Evolutionary conservation across 768 basidiomycete species (phyloP), one percentile per base, ranked within the genome.

Genomic region (Mycena capillaripes): DNA sequence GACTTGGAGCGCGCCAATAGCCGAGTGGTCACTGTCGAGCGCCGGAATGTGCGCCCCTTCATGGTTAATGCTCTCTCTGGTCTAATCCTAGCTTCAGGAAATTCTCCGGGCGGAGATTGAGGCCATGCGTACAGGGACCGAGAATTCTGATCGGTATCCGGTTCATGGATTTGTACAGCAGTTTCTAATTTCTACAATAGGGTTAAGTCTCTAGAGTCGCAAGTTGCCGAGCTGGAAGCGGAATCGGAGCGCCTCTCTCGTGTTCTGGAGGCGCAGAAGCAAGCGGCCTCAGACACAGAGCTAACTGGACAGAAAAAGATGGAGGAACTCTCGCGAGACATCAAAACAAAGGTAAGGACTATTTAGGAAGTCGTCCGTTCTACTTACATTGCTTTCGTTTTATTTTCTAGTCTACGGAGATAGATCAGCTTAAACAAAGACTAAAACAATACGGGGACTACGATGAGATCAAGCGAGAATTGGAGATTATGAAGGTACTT

Each of bases 401-500:
- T 25, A 50, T 14, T 73, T 69, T 57, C n/a, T 66, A 95, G 90
- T 82, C 79, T 4, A 79, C 80, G 3, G 97, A 98, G 81, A 84
- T 93, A 6, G 92, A 93, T 19, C 87, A 87, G 57, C 85, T 97
- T 2, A 91, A 89, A 79, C 82, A 84, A 38, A 91, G 91, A 74
- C 83, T 99, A 42, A 91, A 89, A 76, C 90, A 89, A 74, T 95
- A 93, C 71, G 81, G 81, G 19, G 96, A 99, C 81, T 99, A 99
- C 77, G 97, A 99, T 77, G 97, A 99, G 83, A 91, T 99, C 78
- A 99, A 99, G 84, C 92, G 98, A 30, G 98, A 99, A 80, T 87
- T 99, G 32, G 97, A 97, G 78, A 99, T 99, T 74, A 95, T 99
- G 95, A 98, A 99, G 91, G 98, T 95, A n/a, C n/a, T n/a, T n/a